phyloP scores from a whole-genome alignment of 768 basidiomycete genomes.

The Pholiota microspora region DNA sequence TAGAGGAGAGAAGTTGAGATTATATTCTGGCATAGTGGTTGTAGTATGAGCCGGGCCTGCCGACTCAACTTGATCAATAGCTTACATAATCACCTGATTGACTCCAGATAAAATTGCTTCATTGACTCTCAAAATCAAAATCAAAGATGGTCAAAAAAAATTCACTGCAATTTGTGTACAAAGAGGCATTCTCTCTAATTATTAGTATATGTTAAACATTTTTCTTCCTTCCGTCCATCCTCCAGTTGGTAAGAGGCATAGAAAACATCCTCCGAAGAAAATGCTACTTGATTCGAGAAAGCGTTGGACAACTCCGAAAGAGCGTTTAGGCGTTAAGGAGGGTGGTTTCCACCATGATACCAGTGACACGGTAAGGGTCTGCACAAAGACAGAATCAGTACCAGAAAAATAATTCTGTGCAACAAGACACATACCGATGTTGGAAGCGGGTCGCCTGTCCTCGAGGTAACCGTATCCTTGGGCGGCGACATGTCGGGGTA shows the following conservation, averaged over 20 bases:
- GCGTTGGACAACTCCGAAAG: conserved; percentile 4
- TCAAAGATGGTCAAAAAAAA: conserved; percentile 6
- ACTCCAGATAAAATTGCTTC: neutral
- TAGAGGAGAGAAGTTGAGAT: conserved; percentile 51
- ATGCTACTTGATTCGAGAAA: conserved; percentile 4
- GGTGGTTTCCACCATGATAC: conserved; percentile 88
- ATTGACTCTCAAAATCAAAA: neutral
- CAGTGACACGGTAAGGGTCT: conserved; percentile 96
- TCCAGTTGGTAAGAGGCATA: conserved; percentile 11
- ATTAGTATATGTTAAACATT: conserved; percentile 18
- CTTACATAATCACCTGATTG: neutral
- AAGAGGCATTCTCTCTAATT: conserved; percentile 17
- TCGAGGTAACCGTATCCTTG: conserved; percentile 96
- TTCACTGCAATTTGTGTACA: conserved; percentile 8
- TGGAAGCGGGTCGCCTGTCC: conserved; percentile 96
- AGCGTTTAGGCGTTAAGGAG: conserved; percentile 54
- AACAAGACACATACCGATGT: conserved; percentile 71
- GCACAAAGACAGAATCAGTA: conserved; percentile 6
- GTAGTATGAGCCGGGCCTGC: neutral
- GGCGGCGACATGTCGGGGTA: conserved; percentile 89
- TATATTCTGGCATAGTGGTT: conserved; percentile 40
- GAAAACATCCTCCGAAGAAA: conserved; percentile 16
- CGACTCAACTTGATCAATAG: neutral
- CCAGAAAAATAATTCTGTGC: neutral
- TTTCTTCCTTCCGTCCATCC: conserved; percentile 6